Evolutionary conservation across 805 yeast genomes (phyloP), one percentile per base, ranked within the genome.

Genomic region (Metschnikowia corniflorae): DNA sequence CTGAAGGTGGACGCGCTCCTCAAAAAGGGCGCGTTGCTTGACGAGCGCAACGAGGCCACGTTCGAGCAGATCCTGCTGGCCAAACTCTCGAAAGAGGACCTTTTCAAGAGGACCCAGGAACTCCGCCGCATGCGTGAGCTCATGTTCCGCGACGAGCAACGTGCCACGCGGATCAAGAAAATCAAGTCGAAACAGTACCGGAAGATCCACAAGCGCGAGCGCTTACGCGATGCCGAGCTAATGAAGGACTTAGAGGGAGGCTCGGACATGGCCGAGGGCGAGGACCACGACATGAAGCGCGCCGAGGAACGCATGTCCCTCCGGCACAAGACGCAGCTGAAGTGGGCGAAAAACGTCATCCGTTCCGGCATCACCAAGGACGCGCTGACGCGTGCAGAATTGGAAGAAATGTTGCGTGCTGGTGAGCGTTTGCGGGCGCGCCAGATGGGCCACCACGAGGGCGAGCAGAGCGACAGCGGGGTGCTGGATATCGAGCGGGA

Each of bases 131-230:
- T 88, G 96, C 76, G 98, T 46, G 98, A 93, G 57, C 74, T 91
- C 45, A 86, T 91, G 96, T 93, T 88, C 67, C 75, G 97, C 52
- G 97, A 91, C 53, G 97, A 91, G 65, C 77, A 81, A 55, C 82
- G 86, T 54, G 89, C 97, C 7, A 88, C 78, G 61, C 76, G 98
- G 51, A 73, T 93, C 53, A 91, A 91, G 68, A 93, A 91, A 66
- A 93, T 93, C 61, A 93, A 93, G 61, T 87, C 96, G 25, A 93
- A 91, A 62, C 74, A 87, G 1, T 93, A 80, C 62, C 85, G 86
- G 51, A 82, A 84, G 57, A 82, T 89, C 35, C 80, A 85, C 53
- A 87, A 89, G 74, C 85, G 82, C 59, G 96, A 89, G 58, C 65
- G 85, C 46, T 61, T 82, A 47, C 78, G 78, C 45, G 82, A 82